Percentiles rank a stretch among this genome's conserved stretches.
These are phyloP conservation scores for Leptographium radiaticola DNA, from an alignment of 2,329 filamentous ascomycete species.

Conservation along the genomic window DNA sequence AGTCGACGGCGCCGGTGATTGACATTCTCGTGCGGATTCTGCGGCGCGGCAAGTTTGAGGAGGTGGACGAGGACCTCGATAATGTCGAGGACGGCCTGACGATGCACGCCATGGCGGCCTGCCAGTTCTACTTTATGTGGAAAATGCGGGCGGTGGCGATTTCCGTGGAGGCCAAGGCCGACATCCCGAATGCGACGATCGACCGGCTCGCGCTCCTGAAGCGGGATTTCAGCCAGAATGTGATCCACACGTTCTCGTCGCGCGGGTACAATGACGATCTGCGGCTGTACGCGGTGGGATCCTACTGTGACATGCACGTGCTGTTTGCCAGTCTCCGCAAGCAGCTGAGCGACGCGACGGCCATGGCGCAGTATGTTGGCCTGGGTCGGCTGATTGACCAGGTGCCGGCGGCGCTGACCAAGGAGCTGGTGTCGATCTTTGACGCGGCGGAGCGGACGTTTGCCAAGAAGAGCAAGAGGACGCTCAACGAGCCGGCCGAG, in stretches of 20 bases:
- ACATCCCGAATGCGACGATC: slow-evolving; percentile 43
- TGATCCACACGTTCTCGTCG: slow-evolving; percentile 56
- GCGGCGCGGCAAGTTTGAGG: slow-evolving; percentile 57
- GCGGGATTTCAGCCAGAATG: slow-evolving; percentile 44
- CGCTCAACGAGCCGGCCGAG: slow-evolving; percentile 50
- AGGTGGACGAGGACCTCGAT: slow-evolving; percentile 57
- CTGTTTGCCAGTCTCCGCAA: slow-evolving; percentile 62
- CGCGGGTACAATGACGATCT: slow-evolving; percentile 63
- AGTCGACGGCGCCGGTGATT: slow-evolving; percentile 41
- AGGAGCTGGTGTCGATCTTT: slow-evolving; percentile 65
- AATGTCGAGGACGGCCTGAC: slow-evolving; percentile 70
- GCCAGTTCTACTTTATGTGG: slow-evolving; percentile 94
- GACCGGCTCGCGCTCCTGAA: slow-evolving; percentile 45
- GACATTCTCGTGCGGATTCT: slow-evolving; percentile 61
- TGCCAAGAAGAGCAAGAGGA: slow-evolving; percentile 54
- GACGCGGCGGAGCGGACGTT: slow-evolving; percentile 62
- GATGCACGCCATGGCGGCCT: slow-evolving; percentile 59
- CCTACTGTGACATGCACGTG: slow-evolving; percentile 69
- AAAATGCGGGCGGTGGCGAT: slow-evolving; percentile 52
- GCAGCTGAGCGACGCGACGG: slow-evolving; percentile 29
- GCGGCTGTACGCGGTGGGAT: slow-evolving; percentile 60
- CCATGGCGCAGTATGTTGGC: slow-evolving; percentile 35
- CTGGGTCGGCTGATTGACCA: slow-evolving; percentile 54
- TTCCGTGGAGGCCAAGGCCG: slow-evolving; percentile 39
- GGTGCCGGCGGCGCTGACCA: slow-evolving; percentile 47